phyloP scores from a whole-genome alignment of 2,329 filamentous ascomycete genomes.

The Lachnum nothofagi region DNA sequence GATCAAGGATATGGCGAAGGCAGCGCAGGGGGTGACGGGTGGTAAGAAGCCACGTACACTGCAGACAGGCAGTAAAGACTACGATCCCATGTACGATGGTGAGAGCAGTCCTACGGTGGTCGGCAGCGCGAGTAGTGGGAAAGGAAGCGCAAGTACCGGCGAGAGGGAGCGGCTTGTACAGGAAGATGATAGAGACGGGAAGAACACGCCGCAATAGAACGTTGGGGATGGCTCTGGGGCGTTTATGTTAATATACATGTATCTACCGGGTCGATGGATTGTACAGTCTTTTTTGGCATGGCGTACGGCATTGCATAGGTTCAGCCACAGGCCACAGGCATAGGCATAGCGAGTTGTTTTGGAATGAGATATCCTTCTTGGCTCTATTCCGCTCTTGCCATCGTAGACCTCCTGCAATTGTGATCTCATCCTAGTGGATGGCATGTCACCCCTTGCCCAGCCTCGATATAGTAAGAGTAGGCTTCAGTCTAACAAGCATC shows the following conservation, averaged over 20 bases:
- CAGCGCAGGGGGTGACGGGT: conserved; percentile 9
- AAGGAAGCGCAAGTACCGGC: conserved; percentile 26
- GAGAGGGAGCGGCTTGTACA: conserved; percentile 13
- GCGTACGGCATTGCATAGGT: conserved; percentile 1
- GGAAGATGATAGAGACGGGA: conserved; percentile 12
- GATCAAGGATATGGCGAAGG: conserved; percentile 3
- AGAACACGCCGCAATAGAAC: neutral
- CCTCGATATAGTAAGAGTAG: too few species aligned
- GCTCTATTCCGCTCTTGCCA: too few species aligned
- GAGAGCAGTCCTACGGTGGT: conserved; percentile 29
- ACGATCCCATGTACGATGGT: conserved; percentile 31
- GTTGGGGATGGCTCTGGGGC: neutral
- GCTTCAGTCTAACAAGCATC: too few species aligned
- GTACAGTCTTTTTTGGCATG: conserved; percentile 2
- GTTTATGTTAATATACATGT: neutral
- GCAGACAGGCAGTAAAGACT: conserved; percentile 26
- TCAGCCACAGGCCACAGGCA: conserved; percentile 2
- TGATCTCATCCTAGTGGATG: too few species aligned
- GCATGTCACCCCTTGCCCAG: too few species aligned
- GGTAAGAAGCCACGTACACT: conserved; percentile 12
- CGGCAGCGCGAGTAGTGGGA: conserved; percentile 26
- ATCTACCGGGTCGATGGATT: neutral
- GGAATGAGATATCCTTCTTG: neutral
- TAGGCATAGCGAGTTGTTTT: conserved; percentile 2
- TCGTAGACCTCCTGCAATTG: too few species aligned